Conservation (phyloP, 2,329 filamentous ascomycete species). For the Pseudogymnoascus sp. region DNA sequence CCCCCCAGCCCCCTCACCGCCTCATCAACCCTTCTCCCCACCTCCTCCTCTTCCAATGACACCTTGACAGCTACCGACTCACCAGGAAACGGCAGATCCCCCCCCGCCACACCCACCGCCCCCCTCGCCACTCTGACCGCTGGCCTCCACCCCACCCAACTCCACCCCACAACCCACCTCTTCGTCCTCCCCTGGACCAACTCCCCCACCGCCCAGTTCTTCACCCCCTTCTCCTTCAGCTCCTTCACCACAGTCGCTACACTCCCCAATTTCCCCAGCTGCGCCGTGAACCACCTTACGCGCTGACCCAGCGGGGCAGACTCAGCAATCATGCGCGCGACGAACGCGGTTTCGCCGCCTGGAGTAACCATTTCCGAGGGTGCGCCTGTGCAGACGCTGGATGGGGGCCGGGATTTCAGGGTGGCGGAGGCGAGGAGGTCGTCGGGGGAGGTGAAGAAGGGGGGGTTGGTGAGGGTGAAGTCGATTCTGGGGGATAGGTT, state of each 20-base stretch:
- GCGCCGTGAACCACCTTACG: conserved; percentile 82
- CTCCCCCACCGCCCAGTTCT: conserved; percentile 75
- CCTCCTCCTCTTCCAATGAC: conserved; percentile 61
- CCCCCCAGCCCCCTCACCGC: conserved; percentile 19
- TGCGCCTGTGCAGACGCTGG: conserved; percentile 68
- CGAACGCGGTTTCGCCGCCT: conserved; percentile 72
- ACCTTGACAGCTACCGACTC: conserved; percentile 39
- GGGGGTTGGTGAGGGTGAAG: conserved; percentile 91
- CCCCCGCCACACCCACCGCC: conserved; percentile 18
- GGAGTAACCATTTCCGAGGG: conserved; percentile 75
- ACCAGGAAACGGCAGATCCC: conserved; percentile 44
- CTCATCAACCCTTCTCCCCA: conserved; percentile 45
- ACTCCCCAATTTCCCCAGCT: conserved; percentile 76
- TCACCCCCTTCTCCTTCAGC: conserved; percentile 48
- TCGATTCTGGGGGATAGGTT: conserved; percentile 43
- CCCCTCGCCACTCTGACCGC: conserved; percentile 33
- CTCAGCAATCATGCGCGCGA: conserved; percentile 61
- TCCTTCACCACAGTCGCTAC: conserved; percentile 53
- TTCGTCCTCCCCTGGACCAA: conserved; percentile 76
- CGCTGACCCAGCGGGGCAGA: conserved; percentile 49
- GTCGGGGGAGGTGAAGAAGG: conserved; percentile 71
- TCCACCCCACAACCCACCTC: conserved; percentile 87
- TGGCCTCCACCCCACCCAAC: conserved; percentile 61
- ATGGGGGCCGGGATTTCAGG: conserved; percentile 58
- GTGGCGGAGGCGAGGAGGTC: conserved; percentile 60